phyloP scores from a whole-genome alignment of 345 rosid species.

The Erucastrum elatum region DNA sequence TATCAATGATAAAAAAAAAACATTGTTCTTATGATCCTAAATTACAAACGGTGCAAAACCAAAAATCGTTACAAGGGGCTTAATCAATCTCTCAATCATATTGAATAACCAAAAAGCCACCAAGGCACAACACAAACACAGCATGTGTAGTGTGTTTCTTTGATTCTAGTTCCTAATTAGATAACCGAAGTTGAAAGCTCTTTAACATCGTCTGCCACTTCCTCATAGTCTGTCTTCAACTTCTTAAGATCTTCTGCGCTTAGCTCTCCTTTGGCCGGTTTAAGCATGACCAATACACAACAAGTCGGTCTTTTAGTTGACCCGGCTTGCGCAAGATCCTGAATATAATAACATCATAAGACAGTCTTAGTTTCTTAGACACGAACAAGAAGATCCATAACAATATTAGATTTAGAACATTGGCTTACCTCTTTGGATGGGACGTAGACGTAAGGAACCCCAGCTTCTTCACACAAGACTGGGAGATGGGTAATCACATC shows the following conservation, averaged over 20 bases:
- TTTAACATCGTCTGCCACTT: conserved; percentile 61
- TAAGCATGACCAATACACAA: conserved; percentile 79
- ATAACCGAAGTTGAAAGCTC: conserved; percentile 60
- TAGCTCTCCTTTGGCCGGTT: conserved; percentile 84
- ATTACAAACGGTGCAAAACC: not conserved
- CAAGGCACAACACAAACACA: conserved; percentile 16
- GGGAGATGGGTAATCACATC: conserved; percentile 97
- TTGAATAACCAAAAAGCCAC: not conserved
- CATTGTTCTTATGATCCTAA: not conserved
- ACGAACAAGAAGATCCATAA: not conserved
- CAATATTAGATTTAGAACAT: not conserved
- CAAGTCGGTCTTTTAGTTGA: conserved; percentile 94
- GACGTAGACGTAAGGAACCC: conserved; percentile 87
- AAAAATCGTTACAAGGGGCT: not conserved
- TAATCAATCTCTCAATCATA: not conserved
- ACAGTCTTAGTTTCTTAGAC: not conserved
- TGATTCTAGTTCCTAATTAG: conserved; percentile 27
- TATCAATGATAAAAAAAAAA: not conserved
- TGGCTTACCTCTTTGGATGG: conserved; percentile 81
- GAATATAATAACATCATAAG: not conserved
- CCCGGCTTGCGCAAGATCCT: conserved; percentile 97
- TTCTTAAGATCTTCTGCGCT: conserved; percentile 63
- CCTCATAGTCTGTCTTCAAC: conserved; percentile 60
- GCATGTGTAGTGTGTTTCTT: not conserved
- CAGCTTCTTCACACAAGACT: conserved; percentile 83